Evolutionary conservation across 1,284 basidiomycete genomes (phyloP).

Genomic region (Austroboletus novae-zelandiae): DNA sequence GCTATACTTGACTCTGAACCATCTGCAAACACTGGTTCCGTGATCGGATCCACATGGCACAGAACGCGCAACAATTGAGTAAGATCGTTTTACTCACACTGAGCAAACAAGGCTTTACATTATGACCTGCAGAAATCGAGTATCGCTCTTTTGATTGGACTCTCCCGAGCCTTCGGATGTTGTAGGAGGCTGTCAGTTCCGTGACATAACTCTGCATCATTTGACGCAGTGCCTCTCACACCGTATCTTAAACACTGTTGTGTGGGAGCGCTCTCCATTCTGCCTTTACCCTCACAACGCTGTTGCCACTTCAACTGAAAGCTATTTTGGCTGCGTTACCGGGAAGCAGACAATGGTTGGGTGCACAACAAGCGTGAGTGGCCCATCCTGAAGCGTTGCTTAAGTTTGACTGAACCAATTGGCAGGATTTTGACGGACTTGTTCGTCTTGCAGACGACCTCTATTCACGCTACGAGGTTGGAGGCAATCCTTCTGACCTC

Average conservation of each 20-base stretch:
- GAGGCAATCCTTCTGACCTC: slow-evolving; percentile 21
- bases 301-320: not conserved
- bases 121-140: not conserved
- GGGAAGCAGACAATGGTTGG: not conserved
- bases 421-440: slow-evolving; percentile 25
- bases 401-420: not conserved
- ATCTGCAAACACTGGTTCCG: not conserved
- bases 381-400: not conserved
- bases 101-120: not conserved
- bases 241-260: slow-evolving; percentile 8
- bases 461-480: slow-evolving; percentile 20
- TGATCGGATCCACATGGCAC: not conserved
- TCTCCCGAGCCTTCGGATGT: not conserved
- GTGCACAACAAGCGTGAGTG: slow-evolving; percentile 21
- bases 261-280: slow-evolving; percentile 3
- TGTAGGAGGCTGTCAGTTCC: slow-evolving; percentile 5
- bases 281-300: slow-evolving; percentile 2
- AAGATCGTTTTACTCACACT: not conserved
- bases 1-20: not conserved
- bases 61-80: not conserved
- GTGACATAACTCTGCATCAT: slow-evolving; percentile 15
- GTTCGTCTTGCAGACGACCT: slow-evolving; percentile 28
- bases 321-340: not conserved
- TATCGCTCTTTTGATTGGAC: not conserved
- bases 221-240: slow-evolving; percentile 9